Conservation (phyloP, 768 basidiomycete genomes). For the Lactifluus volemus region DNA sequence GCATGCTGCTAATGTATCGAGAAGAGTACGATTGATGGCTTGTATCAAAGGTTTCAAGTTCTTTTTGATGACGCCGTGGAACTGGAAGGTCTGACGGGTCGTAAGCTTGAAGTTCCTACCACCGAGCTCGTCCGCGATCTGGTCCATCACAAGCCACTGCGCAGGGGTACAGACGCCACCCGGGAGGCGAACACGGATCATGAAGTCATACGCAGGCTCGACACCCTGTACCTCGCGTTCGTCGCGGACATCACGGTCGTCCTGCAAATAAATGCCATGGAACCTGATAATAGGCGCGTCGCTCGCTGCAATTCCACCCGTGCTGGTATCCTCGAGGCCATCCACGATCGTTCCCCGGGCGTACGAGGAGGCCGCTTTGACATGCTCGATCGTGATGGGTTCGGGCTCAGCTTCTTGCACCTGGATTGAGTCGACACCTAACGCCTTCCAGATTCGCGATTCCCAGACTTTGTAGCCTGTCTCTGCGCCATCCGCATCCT, state of each 20-base stretch:
- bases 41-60: constrained; percentile 96
- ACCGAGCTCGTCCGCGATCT: constrained; percentile 93
- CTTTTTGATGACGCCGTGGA: constrained; percentile 97
- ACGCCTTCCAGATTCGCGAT: constrained; percentile 82
- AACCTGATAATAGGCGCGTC: constrained; percentile 98
- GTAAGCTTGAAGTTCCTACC: constrained; percentile 95
- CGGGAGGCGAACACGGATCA: constrained; percentile 96
- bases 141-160: constrained; percentile 95
- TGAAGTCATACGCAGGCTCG: constrained; percentile 95
- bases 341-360: constrained; percentile 93
- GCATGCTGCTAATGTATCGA: constrained; percentile 96
- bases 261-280: constrained; percentile 94
- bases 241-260: constrained; percentile 97
- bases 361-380: constrained; percentile 93
- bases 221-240: constrained; percentile 87
- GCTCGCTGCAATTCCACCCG: constrained; percentile 83
- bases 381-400: constrained; percentile 97
- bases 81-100: constrained; percentile 97
- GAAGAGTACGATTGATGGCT: constrained; percentile 80
- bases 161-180: constrained; percentile 87
- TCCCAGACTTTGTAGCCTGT: constrained; percentile 99
- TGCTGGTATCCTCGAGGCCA: constrained; percentile 76
- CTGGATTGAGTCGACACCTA: constrained; percentile 86
- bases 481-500: constrained; percentile 91
- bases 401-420: constrained; percentile 91